Base-by-base conservation (phyloP, 257 asterid species). In the Solanum sitiens region DNA sequence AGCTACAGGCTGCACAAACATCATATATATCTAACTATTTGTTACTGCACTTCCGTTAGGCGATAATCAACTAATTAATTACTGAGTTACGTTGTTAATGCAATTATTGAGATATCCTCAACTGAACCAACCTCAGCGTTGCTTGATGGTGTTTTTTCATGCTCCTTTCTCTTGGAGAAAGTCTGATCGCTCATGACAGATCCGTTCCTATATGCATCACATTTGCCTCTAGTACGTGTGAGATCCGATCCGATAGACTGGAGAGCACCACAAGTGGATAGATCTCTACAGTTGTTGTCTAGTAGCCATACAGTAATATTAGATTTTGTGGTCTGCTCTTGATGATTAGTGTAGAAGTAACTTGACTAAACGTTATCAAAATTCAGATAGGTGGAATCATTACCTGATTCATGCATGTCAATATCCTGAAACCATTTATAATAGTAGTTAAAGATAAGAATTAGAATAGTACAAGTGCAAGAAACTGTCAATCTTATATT, bases 231-330 rank as follows among this genome's bases (percentile, higher is more conserved):
- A 39, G 95, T 94, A 68, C 99, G 92, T 25, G 99, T 95, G 90
- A 94, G 87, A 87, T 97, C 98, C 30, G 98, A 97, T 82, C 99
- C 98, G 83, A 95, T 88, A 1, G 99, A 97, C 91, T 93, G 98
- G 88, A 96, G 94, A 87, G 89, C 98, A 44, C 98, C 99, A 23
- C 98, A 95, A 35, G 98, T 97, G 84, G 99, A 97, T 88, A 95
- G 63, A 91, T 97, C 95, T 88, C 83, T 94, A 68, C 74, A 50
- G 87, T 90, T 88, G 89, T 92, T 93, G 30, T 87, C 98, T 93
- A 82, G 45, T 42, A 82, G 86, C 59, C 83, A 88, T 10, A 84
- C 83, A 32, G 25, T 72, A 68, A 68, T 63, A 20, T 59, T 35
- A 72, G 53, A 71, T 86, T 65, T 47, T 33, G 37, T 50, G 53